phyloP scores from a whole-genome alignment of 208 protist genomes.

The Naegleria fowleri region DNA sequence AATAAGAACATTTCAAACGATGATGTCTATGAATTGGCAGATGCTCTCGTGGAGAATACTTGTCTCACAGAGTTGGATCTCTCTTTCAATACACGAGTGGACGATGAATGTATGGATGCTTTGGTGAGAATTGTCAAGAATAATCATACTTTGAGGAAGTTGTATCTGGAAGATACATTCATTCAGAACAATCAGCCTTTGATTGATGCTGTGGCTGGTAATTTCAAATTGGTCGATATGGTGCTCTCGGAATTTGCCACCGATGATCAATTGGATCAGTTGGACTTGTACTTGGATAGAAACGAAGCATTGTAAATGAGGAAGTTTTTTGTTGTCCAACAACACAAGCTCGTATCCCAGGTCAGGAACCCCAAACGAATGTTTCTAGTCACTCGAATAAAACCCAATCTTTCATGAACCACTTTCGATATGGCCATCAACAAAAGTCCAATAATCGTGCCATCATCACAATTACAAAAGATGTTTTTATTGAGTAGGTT shows the following conservation, averaged over 20 bases:
- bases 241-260: not conserved
- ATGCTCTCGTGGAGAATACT: not conserved
- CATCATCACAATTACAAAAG: too few species aligned
- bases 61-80: not conserved
- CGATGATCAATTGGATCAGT: slow-evolving; percentile 1
- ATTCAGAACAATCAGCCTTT: not conserved
- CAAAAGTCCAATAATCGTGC: too few species aligned
- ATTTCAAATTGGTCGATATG: not conserved
- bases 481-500: too few species aligned
- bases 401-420: too few species aligned
- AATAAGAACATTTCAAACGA: not conserved
- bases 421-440: too few species aligned
- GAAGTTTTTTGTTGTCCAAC: too few species aligned
- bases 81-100: not conserved
- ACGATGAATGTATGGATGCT: not conserved
- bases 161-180: not conserved
- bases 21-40: not conserved
- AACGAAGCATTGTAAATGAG: slow-evolving; percentile 2
- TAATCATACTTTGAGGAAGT: not conserved
- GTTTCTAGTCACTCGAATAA: too few species aligned
- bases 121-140: not conserved
- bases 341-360: too few species aligned
- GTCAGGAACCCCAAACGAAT: too few species aligned
- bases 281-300: not conserved
- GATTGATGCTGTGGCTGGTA: not conserved